Conservation (phyloP, 768 basidiomycete species). For the Collybia sp. region DNA sequence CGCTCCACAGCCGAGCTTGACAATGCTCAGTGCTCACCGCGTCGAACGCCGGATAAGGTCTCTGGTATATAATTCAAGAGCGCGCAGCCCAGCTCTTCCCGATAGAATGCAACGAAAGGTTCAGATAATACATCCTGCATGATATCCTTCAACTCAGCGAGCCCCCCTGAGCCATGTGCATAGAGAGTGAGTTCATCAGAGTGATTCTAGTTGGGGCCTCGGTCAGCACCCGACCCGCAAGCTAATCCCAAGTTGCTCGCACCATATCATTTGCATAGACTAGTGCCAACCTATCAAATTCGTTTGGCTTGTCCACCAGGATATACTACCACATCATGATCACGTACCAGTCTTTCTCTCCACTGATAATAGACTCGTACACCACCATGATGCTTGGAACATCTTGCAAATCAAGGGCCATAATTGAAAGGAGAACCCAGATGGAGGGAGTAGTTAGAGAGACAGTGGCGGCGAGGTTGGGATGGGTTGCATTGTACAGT, state of each 20-base stretch:
- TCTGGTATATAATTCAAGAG: constrained; percentile 42
- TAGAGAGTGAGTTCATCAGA: constrained; percentile 34
- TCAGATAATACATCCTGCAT: constrained; percentile 27
- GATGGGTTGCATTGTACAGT: too few relatives aligned
- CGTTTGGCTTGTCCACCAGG: background rate
- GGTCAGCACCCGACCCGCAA: background rate
- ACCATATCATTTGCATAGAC: constrained; percentile 22
- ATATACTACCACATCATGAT: background rate
- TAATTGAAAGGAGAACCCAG: constrained; percentile 7
- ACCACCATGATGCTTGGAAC: constrained; percentile 20
- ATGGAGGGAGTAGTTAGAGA: too few relatives aligned
- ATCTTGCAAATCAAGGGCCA: constrained; percentile 22
- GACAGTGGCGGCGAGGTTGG: too few relatives aligned
- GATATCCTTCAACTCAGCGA: constrained; percentile 41
- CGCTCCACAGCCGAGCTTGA: background rate
- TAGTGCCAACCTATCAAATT: constrained; percentile 16
- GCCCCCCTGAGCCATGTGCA: constrained; percentile 34
- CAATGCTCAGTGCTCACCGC: constrained; percentile 17
- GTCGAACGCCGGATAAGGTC: constrained; percentile 30
- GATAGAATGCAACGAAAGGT: constrained; percentile 42
- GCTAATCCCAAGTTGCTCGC: constrained; percentile 5
- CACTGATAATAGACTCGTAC: constrained; percentile 22
- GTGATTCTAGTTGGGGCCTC: constrained; percentile 11
- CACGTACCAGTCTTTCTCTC: constrained; percentile 6
- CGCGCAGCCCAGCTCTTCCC: constrained; percentile 30